These are phyloP conservation scores for Acorus calamus DNA, from an alignment of 106 monocot genomes.

Conservation along the genomic window DNA sequence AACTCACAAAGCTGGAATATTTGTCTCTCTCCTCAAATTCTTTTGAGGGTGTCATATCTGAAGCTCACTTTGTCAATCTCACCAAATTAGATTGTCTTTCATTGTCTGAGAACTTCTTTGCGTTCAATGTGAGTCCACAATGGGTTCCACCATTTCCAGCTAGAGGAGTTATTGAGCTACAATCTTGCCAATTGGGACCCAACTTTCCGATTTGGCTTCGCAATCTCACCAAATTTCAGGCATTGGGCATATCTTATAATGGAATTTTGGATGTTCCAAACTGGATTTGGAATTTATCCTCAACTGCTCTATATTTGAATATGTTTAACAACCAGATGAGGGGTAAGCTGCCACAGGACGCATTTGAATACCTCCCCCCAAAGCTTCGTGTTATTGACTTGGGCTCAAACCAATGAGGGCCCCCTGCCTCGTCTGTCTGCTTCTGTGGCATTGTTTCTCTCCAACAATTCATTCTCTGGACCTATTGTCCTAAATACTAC, in stretches of 20 bases:
- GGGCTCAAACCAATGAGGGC: constrained; percentile 5
- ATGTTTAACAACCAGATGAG: constrained; percentile 17
- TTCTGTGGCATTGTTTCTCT: constrained; percentile 6
- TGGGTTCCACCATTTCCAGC: constrained; percentile 30
- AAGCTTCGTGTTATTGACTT: background rate
- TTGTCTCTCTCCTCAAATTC: constrained; percentile 1
- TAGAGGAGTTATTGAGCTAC: fast-evolving
- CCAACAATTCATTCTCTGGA: constrained; percentile 22
- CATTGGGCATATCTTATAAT: background rate
- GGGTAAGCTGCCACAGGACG: constrained; percentile 5
- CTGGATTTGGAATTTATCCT: constrained; percentile 18
- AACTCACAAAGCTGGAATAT: constrained; percentile 1
- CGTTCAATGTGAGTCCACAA: background rate
- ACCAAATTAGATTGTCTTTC: background rate
- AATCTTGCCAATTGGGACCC: constrained; percentile 4
- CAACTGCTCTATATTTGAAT: background rate
- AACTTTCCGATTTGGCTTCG: constrained; percentile 17
- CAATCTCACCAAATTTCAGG: background rate
- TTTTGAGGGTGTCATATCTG: constrained; percentile 10
- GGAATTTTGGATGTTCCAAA: constrained; percentile 13
- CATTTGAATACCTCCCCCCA: background rate
- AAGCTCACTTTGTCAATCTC: constrained; percentile 8
- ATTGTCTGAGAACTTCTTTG: constrained; percentile 6
- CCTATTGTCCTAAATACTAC: constrained; percentile 1
- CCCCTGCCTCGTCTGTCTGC: constrained; percentile 13